phyloP scores from a whole-genome alignment of 306 rosid genomes.

The Dryas octopetala region DNA sequence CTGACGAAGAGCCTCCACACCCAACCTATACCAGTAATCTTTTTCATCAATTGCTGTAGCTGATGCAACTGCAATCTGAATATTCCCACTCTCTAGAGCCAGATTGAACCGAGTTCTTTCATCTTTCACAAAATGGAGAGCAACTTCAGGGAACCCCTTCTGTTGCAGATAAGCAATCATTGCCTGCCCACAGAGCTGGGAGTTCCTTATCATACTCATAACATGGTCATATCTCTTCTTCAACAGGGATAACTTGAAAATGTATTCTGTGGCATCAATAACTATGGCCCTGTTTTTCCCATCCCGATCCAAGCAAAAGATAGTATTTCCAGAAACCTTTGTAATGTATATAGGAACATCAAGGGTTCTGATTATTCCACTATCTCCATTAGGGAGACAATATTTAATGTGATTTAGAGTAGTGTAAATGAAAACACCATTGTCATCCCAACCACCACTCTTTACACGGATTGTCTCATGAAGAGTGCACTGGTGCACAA shows the following conservation, averaged over 20 bases:
- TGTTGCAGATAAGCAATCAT: constrained; percentile 93
- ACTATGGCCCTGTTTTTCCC: constrained; percentile 70
- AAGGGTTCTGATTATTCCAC: constrained; percentile 83
- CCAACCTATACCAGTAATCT: constrained; percentile 90
- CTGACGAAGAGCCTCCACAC: constrained; percentile 95
- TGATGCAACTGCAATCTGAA: constrained; percentile 88
- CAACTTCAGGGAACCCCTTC: constrained; percentile 94
- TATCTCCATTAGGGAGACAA: constrained; percentile 90
- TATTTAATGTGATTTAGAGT: constrained; percentile 88
- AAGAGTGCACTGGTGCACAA: constrained; percentile 90
- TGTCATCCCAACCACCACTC: constrained; percentile 97
- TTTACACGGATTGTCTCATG: constrained; percentile 96
- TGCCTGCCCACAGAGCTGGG: constrained; percentile 95
- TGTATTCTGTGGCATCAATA: constrained; percentile 83
- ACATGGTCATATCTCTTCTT: constrained; percentile 81
- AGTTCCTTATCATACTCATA: constrained; percentile 86
- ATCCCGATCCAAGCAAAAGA: constrained; percentile 91
- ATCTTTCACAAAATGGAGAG: constrained; percentile 94
- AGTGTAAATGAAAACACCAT: constrained; percentile 86
- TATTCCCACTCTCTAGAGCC: constrained; percentile 95
- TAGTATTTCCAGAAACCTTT: constrained; percentile 70
- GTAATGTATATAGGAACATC: constrained; percentile 90
- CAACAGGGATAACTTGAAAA: constrained; percentile 75
- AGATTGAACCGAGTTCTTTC: constrained; percentile 83
- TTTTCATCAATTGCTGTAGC: constrained; percentile 93